Base-by-base conservation (phyloP, 2,329 filamentous ascomycete species). In the Cordyceps farinosa region DNA sequence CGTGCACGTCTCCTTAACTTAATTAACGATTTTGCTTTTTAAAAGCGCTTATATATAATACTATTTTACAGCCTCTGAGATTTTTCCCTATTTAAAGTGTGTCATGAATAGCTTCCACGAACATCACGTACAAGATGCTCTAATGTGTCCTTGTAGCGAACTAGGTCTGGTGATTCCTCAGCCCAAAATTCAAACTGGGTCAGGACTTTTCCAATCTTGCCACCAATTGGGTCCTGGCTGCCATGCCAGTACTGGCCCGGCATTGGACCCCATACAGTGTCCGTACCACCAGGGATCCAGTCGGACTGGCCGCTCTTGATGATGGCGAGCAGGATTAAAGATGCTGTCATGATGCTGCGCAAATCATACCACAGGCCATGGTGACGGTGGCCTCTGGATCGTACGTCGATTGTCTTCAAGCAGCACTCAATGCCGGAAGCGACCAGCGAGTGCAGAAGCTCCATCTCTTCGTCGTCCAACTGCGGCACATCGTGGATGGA, bases 361-460 rank as follows among this genome's bases (percentile, higher is more conserved):
- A 68, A 52, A 22, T 67, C 67, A 32, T 66, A 72, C 70, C 70
- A 72, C 0, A 68, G 66, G 2, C 70, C 70, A 40, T 72, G 70
- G 45, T 70, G 70, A 10, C 70, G 61, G 54, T 71, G 66, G 52
- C 66, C 56, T 32, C 65, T 60, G 38, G 64, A n/a, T 44, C 69
- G 58, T 52, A 67, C 52, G 60, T 69, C 67, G 11, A 69, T 67
- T 2, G 67, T 68, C 52, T 69, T 68, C 29, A 69, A 58, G 30
- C 62, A 67, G 62, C 67, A 69, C 15, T 68, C 67, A 34, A 67
- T 66, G n/a, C 66, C 67, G 3, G 67, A 66, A 8, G 54, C 29
- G 17, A 69, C 61, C 8, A 69, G 64, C 3, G 66, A 66, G 29
- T 65, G 63, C 2, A 67, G 62, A 3, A 67, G 48, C 22, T 62